Evolutionary conservation across 1,284 basidiomycete genomes (phyloP), one percentile per base, ranked within the genome.

Genomic region (Earliella scabrosa): DNA sequence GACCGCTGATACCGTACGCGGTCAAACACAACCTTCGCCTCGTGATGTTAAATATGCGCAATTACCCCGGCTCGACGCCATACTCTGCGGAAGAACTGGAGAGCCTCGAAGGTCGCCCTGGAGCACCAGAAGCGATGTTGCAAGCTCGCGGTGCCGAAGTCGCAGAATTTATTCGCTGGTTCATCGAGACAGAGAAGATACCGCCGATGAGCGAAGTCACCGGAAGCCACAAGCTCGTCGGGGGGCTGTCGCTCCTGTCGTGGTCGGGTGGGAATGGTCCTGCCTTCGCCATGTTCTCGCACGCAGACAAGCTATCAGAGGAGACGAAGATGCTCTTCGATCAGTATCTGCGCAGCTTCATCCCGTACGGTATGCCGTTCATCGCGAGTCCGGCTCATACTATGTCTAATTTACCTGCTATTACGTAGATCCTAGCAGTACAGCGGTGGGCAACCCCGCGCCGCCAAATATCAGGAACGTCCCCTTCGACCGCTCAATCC

Each of bases 31-130:
- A 65, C 50, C 40, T 70, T 9, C 71, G 71, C 4, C 47, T 74
- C 14, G 62, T 74, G 20, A 50, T 66, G 9, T 47, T 73, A 36
- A 74, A 72, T 32, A 46, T 68, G 38, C 68, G 71, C 24, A 72
- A 69, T 23, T 74, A 74, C 34, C 65, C 64, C 6, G 69, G 68
- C 1, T 70, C 70, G 10, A 66, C 66, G 1, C 66, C 63, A 1
- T 66, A 64, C 31, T 58, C 64, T 0, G 35, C 50, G 10, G 54
- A 56, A 13, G 72, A 73, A 27, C 59, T 72, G 24, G 36, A 45
- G 16, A 24, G 34, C 16, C 47, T 50, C 21, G 45, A 53, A 47
- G 45, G 45, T 2, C 27, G 16, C 13, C 13, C 26, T 4, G 55
- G 54, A 16, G 52, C 53, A 2, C 64, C 64, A 23, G 52, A 59